Percentiles rank a stretch among this genome's conserved stretches.
phyloP scores from a whole-genome alignment of 768 basidiomycete species.

The Hericium coralloides region DNA sequence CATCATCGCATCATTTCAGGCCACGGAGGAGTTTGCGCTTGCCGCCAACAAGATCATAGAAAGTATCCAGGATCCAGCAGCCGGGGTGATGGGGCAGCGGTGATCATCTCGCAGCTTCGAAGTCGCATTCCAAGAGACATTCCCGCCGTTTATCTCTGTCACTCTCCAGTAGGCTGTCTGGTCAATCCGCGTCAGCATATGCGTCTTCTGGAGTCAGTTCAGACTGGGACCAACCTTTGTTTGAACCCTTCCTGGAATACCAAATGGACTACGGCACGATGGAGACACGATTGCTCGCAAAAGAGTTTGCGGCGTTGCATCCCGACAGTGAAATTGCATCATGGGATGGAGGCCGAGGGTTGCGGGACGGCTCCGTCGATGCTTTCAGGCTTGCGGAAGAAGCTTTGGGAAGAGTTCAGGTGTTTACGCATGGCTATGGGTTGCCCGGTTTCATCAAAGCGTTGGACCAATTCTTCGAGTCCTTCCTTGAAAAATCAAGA shows the following conservation, averaged over 20 bases:
- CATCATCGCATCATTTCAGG: constrained; percentile 60
- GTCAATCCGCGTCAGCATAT: neutral
- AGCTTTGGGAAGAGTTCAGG: constrained; percentile 61
- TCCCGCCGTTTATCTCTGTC: constrained; percentile 15
- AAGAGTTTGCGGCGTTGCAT: constrained; percentile 42
- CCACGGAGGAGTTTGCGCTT: constrained; percentile 78
- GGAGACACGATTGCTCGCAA: constrained; percentile 64
- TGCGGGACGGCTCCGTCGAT: constrained; percentile 69
- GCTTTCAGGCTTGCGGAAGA: constrained; percentile 76
- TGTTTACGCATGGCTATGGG: constrained; percentile 89
- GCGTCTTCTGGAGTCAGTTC: constrained; percentile 7
- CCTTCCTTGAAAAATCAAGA: constrained; percentile 62
- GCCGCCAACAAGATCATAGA: constrained; percentile 70
- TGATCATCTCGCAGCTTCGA: neutral
- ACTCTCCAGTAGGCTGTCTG: constrained; percentile 4
- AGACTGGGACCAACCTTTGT: constrained; percentile 88
- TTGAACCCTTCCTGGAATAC: constrained; percentile 89
- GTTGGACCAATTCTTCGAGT: constrained; percentile 59
- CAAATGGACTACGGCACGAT: constrained; percentile 78
- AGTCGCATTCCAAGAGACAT: constrained; percentile 4
- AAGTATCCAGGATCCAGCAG: constrained; percentile 29
- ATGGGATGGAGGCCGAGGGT: constrained; percentile 47
- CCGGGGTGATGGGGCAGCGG: neutral
- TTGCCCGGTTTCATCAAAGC: constrained; percentile 63
- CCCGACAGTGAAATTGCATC: constrained; percentile 29